Percentiles rank a stretch among this genome's conserved stretches.
Evolutionary conservation across 1,139 yeast genomes (phyloP).

Genomic region (Blastobotrys elegans): DNA sequence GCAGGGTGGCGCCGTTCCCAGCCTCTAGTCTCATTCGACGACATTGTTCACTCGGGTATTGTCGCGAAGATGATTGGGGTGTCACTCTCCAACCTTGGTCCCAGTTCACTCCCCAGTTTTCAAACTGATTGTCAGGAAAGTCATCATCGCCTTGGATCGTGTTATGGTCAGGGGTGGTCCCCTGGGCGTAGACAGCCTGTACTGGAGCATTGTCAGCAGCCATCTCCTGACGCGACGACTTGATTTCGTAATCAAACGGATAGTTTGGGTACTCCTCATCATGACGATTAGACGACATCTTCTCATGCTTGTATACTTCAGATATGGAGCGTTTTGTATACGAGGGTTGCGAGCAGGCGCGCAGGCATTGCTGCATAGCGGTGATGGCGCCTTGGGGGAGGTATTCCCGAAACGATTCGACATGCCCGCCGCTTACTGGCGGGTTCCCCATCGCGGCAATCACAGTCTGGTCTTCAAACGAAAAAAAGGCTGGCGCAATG

Average conservation of each 20-base stretch:
- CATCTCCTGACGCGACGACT: no score
- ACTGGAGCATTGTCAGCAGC: not conserved
- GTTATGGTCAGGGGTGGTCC: not conserved
- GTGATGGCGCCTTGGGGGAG: constrained; percentile 16
- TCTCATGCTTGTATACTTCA: not conserved
- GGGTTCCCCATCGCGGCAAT: constrained; percentile 18
- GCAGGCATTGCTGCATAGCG: constrained; percentile 16
- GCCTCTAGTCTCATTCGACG: constrained; percentile 8
- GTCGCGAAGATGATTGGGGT: not conserved
- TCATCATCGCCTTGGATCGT: not conserved
- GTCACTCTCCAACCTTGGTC: no score
- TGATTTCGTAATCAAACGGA: not conserved
- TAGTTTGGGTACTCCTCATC: not conserved
- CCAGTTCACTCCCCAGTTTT: no score
- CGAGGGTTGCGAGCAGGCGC: constrained; percentile 8
- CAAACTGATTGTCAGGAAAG: not conserved
- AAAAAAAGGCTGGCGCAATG: constrained; percentile 19
- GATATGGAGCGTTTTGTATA: not conserved
- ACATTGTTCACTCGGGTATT: constrained; percentile 5
- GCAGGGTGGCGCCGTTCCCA: no score
- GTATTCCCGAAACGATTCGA: constrained; percentile 15
- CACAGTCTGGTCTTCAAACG: constrained; percentile 15
- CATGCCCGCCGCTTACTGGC: constrained; percentile 13
- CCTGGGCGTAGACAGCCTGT: not conserved
- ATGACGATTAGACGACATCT: not conserved